Percentiles rank a stretch among this genome's conserved stretches.
Evolutionary conservation across 257 asterid species (phyloP).

Genomic region (Solanum medicagineum): DNA sequence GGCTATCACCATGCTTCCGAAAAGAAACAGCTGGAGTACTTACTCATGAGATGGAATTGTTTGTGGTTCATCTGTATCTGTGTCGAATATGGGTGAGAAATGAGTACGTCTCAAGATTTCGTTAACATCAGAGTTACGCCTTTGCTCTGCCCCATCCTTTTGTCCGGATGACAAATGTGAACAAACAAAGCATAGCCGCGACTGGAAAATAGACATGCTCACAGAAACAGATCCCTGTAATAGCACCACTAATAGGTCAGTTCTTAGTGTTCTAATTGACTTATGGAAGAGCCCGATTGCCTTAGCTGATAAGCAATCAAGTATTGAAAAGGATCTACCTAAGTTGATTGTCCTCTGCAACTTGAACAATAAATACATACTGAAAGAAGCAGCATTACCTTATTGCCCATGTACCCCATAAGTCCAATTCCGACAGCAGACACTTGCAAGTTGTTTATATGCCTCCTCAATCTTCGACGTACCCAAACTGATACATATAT

Average conservation of each 20-base stretch:
- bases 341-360: neutral
- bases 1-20: no score
- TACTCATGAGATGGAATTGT: slow-evolving; percentile 94
- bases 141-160: slow-evolving; percentile 59
- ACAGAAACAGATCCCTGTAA: slow-evolving; percentile 90
- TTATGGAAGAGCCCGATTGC: neutral
- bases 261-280: neutral
- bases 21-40: slow-evolving; percentile 6
- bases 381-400: slow-evolving; percentile 33
- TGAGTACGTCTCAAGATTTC: slow-evolving; percentile 74
- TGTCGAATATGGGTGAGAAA: slow-evolving; percentile 59
- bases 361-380: neutral
- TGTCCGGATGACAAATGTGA: slow-evolving; percentile 88
- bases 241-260: neutral
- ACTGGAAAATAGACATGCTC: slow-evolving; percentile 79
- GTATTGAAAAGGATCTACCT: no score
- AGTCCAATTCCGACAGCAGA: slow-evolving; percentile 94
- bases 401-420: slow-evolving; percentile 97
- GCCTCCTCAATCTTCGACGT: slow-evolving; percentile 62
- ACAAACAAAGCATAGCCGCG: slow-evolving; percentile 83
- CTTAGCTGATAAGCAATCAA: no score
- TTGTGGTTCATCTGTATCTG: slow-evolving; percentile 48
- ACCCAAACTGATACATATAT: slow-evolving; percentile 90
- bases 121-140: slow-evolving; percentile 70
- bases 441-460: slow-evolving; percentile 72